Evolutionary conservation across 1,139 yeast genomes (phyloP).

Genomic region (Pichia sp.): DNA sequence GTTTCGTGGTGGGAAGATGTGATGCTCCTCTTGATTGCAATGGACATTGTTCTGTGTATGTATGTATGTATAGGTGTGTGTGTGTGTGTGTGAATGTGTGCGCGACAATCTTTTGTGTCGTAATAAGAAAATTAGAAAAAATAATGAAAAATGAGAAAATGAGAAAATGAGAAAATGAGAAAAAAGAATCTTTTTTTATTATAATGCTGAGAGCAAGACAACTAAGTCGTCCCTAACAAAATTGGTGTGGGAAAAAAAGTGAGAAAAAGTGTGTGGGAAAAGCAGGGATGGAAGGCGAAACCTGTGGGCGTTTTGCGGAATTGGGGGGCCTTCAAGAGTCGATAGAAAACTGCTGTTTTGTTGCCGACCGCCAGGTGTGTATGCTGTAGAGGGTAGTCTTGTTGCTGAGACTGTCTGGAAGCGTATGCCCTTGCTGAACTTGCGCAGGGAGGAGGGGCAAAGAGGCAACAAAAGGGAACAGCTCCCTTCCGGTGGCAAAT

Average conservation of each 20-base stretch:
- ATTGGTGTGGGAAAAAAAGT: not conserved
- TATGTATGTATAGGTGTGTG: not conserved
- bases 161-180: slow-evolving; percentile 7
- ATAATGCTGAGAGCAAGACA: slow-evolving; percentile 23
- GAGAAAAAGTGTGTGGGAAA: not conserved
- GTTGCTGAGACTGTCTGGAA: not conserved
- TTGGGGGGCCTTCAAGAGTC: not conserved
- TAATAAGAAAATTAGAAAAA: not conserved
- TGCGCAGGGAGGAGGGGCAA: not conserved
- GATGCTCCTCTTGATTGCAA: slow-evolving; percentile 10
- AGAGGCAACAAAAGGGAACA: not conserved
- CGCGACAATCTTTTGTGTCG: not conserved
- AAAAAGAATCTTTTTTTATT: not conserved
- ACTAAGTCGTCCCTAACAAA: slow-evolving; percentile 27
- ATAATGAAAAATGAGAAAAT: not conserved
- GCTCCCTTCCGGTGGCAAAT: slow-evolving; percentile 23
- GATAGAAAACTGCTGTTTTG: not conserved
- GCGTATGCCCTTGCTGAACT: not conserved
- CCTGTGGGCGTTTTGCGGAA: not conserved
- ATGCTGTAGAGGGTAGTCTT: not conserved
- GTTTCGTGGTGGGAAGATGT: not conserved
- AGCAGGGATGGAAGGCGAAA: not conserved
- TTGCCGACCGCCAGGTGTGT: not conserved
- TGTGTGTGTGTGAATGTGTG: not conserved
- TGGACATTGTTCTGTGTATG: no score